Base-by-base conservation (phyloP, 1,139 yeast species). In the Scheffersomyces segobiensis region DNA sequence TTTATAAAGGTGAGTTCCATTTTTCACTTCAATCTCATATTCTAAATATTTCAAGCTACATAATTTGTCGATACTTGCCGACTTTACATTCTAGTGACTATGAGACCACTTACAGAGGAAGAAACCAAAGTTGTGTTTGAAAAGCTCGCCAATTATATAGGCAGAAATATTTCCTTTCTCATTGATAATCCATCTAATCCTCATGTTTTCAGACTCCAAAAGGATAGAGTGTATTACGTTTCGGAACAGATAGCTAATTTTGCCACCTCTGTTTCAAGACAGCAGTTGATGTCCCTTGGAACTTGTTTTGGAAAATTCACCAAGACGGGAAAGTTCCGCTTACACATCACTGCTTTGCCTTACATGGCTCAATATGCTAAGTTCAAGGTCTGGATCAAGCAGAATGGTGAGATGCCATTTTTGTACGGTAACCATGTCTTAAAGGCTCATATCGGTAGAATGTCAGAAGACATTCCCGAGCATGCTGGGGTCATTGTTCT, bases 381-480 rank as follows among this genome's bases (percentile, higher is more conserved):
- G 73, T 93, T 88, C 78, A 95, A 95, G 77, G 82, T 95, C 52
- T 96, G 99, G 99, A 92, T 95, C 76, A 96, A 96, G 75, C 87
- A 87, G 56, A 95, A 95, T 70, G 99, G 99, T 67, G 99, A 95
- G 76, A 96, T 96, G 99, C 98, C 99, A 10, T 96, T 88, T 73
- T 79, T 95, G 63, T 95, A 96, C 69, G 99, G 99, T 51, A 95
- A 95, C 78, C 97, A 95, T 73, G 96, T 95, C 24, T 82, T 95
- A 66, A 96, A 96, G 73, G 99, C 99, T 17, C 99, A 95, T 71
- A 83, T 95, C 60, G 99, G 99, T 49, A 88, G 93, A 70, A 93
- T 95, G 91, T 90, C 97, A 57, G 99, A 95, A 65, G 98, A 96
- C 71, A 91, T 95, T 59, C 98, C 99, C 46, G 98, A 95, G 75